phyloP scores from a whole-genome alignment of 768 basidiomycete species.

The Tulasnella sp. region DNA sequence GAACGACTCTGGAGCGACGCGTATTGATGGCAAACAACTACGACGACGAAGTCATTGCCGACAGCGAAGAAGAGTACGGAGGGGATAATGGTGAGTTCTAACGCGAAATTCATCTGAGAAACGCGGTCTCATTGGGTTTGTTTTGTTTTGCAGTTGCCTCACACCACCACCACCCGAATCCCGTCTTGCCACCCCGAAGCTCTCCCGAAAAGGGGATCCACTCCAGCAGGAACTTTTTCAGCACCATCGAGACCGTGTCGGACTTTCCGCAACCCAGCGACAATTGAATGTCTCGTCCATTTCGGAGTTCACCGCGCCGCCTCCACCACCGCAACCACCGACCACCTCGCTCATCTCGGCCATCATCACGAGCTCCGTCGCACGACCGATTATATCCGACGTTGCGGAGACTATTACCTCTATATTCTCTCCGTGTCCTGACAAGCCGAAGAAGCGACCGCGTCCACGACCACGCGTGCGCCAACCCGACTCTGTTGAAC shows the following conservation, averaged over 20 bases:
- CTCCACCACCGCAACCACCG: background rate
- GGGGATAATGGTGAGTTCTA: background rate
- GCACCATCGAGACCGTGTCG: background rate
- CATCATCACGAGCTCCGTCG: background rate
- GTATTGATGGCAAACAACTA: background rate
- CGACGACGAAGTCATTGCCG: conserved; percentile 16
- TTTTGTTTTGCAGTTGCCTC: background rate
- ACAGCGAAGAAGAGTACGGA: conserved; percentile 14
- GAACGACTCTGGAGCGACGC: background rate
- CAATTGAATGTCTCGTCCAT: background rate
- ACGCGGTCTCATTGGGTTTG: background rate
- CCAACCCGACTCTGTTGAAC: background rate
- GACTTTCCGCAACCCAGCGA: background rate
- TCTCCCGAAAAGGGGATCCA: background rate
- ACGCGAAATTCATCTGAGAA: background rate
- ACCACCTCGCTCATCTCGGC: background rate
- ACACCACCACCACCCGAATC: background rate
- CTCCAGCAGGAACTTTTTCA: background rate
- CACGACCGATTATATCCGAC: background rate
- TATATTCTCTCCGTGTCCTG: background rate
- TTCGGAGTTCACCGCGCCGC: background rate
- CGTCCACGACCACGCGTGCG: background rate
- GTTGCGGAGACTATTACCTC: background rate
- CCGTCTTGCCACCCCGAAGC: background rate
- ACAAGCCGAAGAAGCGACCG: background rate